These are phyloP conservation scores for Diutina catenulata DNA, from an alignment of 1,139 yeast species.

Conservation along the genomic window DNA sequence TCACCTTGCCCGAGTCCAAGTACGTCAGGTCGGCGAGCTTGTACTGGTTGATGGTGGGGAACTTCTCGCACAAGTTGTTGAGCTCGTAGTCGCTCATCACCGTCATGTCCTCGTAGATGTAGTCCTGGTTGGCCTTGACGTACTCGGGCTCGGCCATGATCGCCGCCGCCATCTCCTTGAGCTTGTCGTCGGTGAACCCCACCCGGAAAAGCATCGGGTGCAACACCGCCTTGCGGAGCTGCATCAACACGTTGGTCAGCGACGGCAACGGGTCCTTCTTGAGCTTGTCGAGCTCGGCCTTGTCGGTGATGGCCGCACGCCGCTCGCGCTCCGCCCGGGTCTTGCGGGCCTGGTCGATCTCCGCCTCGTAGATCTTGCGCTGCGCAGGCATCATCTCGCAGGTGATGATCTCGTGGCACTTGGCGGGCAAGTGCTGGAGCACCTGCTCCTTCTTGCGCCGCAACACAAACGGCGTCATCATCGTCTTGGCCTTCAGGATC, in stretches of 20 bases:
- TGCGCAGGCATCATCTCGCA: conserved; percentile 58
- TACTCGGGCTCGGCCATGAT: conserved; percentile 79
- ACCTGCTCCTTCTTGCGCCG: conserved; percentile 91
- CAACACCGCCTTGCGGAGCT: conserved; percentile 59
- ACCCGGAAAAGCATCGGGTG: conserved; percentile 66
- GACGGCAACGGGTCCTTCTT: conserved; percentile 24
- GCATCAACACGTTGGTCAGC: conserved; percentile 52
- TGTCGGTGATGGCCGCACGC: conserved; percentile 29
- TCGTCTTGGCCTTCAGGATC: conserved; percentile 81
- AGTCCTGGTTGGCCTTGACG: conserved; percentile 58
- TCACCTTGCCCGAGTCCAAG: conserved; percentile 70
- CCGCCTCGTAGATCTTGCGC: conserved; percentile 43
- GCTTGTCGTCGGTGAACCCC: conserved; percentile 39
- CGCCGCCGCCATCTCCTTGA: conserved; percentile 58
- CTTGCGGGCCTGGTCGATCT: conserved; percentile 34
- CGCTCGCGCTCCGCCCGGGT: conserved; percentile 40
- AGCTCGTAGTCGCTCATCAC: conserved; percentile 93
- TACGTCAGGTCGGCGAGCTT: conserved; percentile 45
- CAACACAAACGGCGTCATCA: conserved; percentile 97
- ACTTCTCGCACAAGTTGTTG: conserved; percentile 59
- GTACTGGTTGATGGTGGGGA: conserved; percentile 53
- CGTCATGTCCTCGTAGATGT: conserved; percentile 85
- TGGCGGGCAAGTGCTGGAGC: conserved; percentile 73
- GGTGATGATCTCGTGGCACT: conserved; percentile 47
- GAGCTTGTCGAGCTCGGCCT: conserved; percentile 23